A percentile compares a stretch with the other conserved stretches of the same genome.
These are phyloP conservation scores for Aurinia saxatilis DNA, from an alignment of 345 rosid species.

Conservation along the genomic window DNA sequence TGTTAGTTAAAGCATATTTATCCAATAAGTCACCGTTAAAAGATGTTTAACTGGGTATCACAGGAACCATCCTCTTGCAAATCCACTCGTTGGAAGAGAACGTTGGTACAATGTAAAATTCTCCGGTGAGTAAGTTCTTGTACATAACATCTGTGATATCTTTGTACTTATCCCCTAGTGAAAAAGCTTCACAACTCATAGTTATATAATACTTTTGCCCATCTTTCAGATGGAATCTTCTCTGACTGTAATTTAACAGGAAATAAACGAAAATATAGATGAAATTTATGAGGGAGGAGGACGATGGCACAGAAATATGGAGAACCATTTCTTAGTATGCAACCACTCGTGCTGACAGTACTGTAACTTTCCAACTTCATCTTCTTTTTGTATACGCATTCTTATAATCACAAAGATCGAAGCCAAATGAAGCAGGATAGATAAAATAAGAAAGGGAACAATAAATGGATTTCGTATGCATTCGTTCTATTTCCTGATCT, in stretches of 20 bases:
- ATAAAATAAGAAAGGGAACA: background rate
- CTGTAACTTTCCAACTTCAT: conserved; percentile 54
- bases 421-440: too few species aligned
- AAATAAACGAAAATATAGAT: background rate
- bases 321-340: conserved; percentile 71
- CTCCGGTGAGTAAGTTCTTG: conserved; percentile 20
- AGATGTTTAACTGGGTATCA: background rate
- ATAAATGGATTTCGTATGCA: background rate
- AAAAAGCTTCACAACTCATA: background rate
- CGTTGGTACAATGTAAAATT: background rate
- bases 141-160: background rate
- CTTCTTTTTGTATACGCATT: conserved; percentile 53
- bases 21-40: background rate
- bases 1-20: background rate
- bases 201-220: background rate
- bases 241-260: background rate
- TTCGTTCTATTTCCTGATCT: background rate
- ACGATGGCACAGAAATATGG: conserved; percentile 26
- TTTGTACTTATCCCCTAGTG: background rate
- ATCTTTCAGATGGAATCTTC: background rate
- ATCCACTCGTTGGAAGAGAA: background rate
- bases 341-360: conserved; percentile 63
- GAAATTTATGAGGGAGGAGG: background rate
- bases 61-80: conserved; percentile 11
- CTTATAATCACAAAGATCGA: conserved; percentile 29